Evolutionary conservation across 352 stramenopile genomes (phyloP), one percentile per base, ranked within the genome.

Genomic region (Pythium plurisporium): DNA sequence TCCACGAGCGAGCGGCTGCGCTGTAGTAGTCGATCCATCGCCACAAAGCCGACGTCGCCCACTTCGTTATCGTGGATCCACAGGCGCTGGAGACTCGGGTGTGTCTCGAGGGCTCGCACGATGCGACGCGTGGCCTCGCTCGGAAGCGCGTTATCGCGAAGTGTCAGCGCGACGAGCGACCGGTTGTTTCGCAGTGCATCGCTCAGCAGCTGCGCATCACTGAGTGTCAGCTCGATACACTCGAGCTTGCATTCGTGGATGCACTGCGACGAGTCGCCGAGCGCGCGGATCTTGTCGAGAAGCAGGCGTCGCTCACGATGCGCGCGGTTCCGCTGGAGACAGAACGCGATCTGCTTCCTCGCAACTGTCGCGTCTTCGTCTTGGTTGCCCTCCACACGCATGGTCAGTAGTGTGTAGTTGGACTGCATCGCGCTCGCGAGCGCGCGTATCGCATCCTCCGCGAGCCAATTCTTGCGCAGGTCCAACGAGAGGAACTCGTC

Each of bases 71-170:
- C 42, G 4, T 49, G 42, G 23, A 49, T 33, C 3, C 23, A 14
- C 3, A 82, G 33, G 12, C 30, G 42, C 2, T 33, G 31, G 2
- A 82, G 47, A 27, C 59, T 76, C 2, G 38, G 22, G 54, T 75
- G 76, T 17, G 19, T 19, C 9, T 66, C 40, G 11, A 82, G 48
- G 17, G 63, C 65, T 7, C 19, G 22, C 5, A 79, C 30, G 30
- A 82, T 68, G 6, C 73, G 64, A 19, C 59, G 55, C 6, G 45
- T 34, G 7, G 57, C 73, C 37, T 82, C 73, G 19, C 57, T 44
- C 7, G 70, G 65, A 14, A 82, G 27, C 6, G 64, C 70, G 34
- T 82, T 82, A 64, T 77, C 68, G 55, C 62, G 34, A n/a, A 82
- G 55, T 25, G 55, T 49, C 15, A 82, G 48, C 6, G 73, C 61